These are phyloP conservation scores for Staphylotrichum tortipilum DNA, from an alignment of 495 filamentous ascomycete species.

Conservation along the genomic window DNA sequence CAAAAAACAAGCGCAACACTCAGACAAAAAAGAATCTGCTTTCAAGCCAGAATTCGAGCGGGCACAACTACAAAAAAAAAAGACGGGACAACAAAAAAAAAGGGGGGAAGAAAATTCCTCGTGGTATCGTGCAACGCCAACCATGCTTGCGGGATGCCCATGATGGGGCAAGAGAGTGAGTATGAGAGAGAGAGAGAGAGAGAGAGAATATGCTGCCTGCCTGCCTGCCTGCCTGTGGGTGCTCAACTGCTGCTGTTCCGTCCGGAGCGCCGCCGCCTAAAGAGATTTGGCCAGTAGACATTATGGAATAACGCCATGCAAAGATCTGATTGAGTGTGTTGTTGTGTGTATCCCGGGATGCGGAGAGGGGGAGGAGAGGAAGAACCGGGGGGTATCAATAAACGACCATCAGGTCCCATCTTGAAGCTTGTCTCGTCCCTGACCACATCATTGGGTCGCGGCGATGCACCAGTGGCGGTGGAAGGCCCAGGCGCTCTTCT, in stretches of 20 bases:
- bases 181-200: neutral
- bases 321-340: neutral
- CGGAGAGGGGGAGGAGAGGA: neutral
- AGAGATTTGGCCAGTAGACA: conserved; percentile 16
- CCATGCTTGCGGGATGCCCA: conserved; percentile 14
- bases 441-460: conserved; percentile 42
- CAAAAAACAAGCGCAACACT: neutral
- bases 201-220: neutral
- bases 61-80: neutral
- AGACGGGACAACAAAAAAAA: neutral
- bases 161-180: neutral
- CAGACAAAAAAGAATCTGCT: neutral
- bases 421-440: neutral
- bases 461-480: conserved; percentile 96
- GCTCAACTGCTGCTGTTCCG: conserved; percentile 16
- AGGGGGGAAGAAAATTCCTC: neutral
- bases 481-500: conserved; percentile 97
- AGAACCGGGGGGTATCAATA: conserved; percentile 30
- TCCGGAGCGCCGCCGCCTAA: no score
- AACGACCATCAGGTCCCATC: conserved; percentile 15
- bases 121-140: conserved; percentile 29
- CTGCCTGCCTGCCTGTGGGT: neutral
- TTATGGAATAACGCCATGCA: conserved; percentile 28
- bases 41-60: neutral
- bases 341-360: conserved; percentile 19